A percentile compares a stretch with the other conserved stretches of the same genome.
Conservation (phyloP, 2,329 filamentous ascomycete genomes). For the Myrmaecium sp. region DNA sequence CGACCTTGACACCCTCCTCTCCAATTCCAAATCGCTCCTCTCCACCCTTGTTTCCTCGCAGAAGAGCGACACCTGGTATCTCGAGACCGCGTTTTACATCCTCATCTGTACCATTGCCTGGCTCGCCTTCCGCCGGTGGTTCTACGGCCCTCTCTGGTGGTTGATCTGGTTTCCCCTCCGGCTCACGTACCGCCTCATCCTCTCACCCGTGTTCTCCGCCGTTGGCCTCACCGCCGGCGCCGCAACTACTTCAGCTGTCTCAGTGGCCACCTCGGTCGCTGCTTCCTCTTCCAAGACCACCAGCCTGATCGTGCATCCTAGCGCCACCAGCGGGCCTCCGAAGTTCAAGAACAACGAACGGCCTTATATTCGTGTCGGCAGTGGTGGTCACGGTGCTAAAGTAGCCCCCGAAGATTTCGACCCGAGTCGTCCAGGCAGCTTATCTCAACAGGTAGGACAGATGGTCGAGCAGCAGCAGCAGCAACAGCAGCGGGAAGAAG, state of each 20-base stretch:
- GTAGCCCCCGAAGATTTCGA: slow-evolving; percentile 15
- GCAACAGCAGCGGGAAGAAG: slow-evolving; percentile 11
- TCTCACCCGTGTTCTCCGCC: slow-evolving; percentile 38
- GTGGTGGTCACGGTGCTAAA: slow-evolving; percentile 30
- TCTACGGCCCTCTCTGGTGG: slow-evolving; percentile 88
- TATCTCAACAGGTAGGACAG: slow-evolving; percentile 24
- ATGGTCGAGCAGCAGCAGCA: slow-evolving; percentile 22
- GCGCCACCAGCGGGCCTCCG: slow-evolving; percentile 22
- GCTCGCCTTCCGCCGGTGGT: slow-evolving; percentile 66
- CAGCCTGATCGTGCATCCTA: slow-evolving; percentile 27
- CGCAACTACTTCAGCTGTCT: slow-evolving; percentile 4
- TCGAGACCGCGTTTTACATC: slow-evolving; percentile 77
- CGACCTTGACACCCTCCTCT: slow-evolving; percentile 59
- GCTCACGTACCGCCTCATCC: slow-evolving; percentile 40
- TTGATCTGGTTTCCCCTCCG: slow-evolving; percentile 70
- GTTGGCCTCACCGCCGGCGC: slow-evolving; percentile 23
- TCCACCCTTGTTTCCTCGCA: slow-evolving; percentile 67
- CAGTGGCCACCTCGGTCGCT: slow-evolving; percentile 7
- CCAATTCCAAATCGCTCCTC: slow-evolving; percentile 57
- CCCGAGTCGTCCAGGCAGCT: slow-evolving; percentile 16
- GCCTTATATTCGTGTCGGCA: slow-evolving; percentile 29
- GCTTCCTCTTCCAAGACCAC: slow-evolving; percentile 10
- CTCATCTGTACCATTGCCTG: slow-evolving; percentile 62
- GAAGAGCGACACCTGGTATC: slow-evolving; percentile 96
- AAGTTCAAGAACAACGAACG: slow-evolving; percentile 12